Evolutionary conservation across 2,329 filamentous ascomycete species (phyloP).

Genomic region (Aspergillus felis): DNA sequence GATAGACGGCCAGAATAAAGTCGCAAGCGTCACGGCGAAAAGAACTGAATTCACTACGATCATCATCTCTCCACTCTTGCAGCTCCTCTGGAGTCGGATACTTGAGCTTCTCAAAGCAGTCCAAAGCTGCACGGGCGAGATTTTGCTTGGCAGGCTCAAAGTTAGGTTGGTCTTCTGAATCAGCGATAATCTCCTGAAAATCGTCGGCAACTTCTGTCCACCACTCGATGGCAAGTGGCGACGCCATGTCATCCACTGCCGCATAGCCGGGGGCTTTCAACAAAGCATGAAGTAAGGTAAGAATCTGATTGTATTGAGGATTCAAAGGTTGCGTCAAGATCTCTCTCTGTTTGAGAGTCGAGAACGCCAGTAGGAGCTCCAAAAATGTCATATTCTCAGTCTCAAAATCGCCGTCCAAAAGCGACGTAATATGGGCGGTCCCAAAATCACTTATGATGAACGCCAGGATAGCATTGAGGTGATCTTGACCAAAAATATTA

Average conservation of each 20-base stretch:
- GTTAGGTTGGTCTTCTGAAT: slow-evolving; percentile 22
- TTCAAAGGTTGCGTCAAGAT: slow-evolving; percentile 29
- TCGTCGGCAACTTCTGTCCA: slow-evolving; percentile 41
- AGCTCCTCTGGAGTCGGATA: slow-evolving; percentile 33
- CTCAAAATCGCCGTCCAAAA: slow-evolving; percentile 35
- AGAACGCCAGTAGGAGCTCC: slow-evolving; percentile 38
- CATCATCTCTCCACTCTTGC: slow-evolving; percentile 41
- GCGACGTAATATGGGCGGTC: slow-evolving; percentile 26
- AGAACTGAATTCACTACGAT: slow-evolving; percentile 39
- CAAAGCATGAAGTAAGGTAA: slow-evolving; percentile 35
- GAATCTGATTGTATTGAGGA: slow-evolving; percentile 30
- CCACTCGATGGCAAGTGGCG: slow-evolving; percentile 38
- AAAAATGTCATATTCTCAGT: slow-evolving; percentile 37
- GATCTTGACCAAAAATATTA: slow-evolving; percentile 22
- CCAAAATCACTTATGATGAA: slow-evolving; percentile 34
- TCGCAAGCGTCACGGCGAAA: slow-evolving; percentile 46
- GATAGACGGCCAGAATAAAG: slow-evolving; percentile 42
- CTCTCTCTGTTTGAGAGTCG: slow-evolving; percentile 26
- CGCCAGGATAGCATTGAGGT: slow-evolving; percentile 26
- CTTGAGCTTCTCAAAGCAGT: slow-evolving; percentile 42
- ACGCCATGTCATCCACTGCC: slow-evolving; percentile 37
- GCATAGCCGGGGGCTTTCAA: slow-evolving; percentile 40
- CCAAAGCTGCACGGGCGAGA: slow-evolving; percentile 37
- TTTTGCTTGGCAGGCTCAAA: slow-evolving; percentile 34
- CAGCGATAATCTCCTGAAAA: slow-evolving; percentile 29